Evolutionary conservation across 305 asterid genomes (phyloP).

Genomic region (Fraxinus floribunda): DNA sequence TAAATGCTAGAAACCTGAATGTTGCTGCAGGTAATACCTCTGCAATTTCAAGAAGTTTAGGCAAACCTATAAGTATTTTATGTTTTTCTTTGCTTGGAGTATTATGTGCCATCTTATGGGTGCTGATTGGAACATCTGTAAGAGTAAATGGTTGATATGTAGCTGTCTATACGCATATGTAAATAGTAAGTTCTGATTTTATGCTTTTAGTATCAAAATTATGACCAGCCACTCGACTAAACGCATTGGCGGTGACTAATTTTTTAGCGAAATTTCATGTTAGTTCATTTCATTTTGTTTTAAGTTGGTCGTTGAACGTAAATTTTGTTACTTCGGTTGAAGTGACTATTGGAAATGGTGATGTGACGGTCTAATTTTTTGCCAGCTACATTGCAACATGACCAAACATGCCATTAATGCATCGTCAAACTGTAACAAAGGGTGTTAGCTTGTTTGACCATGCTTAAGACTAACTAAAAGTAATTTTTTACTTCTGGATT

Average conservation of each 20-base stretch:
- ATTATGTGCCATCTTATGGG: conserved; percentile 69
- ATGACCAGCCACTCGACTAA: background rate
- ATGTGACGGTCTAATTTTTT: background rate
- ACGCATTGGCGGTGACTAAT: background rate
- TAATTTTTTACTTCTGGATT: too few relatives aligned
- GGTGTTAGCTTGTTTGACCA: background rate
- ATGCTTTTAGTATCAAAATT: background rate
- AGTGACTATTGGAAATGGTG: background rate
- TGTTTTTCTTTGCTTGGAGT: conserved; percentile 65
- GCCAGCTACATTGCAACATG: background rate
- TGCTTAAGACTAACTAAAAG: background rate
- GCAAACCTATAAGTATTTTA: conserved; percentile 48
- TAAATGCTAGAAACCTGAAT: conserved; percentile 37
- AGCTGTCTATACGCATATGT: conserved; percentile 19
- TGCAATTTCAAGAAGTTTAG: conserved; percentile 42
- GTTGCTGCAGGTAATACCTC: conserved; percentile 51
- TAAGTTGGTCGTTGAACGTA: background rate
- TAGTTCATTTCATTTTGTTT: background rate
- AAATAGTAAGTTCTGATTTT: conserved; percentile 18
- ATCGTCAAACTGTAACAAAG: background rate
- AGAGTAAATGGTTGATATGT: conserved; percentile 29
- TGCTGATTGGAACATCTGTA: conserved; percentile 45
- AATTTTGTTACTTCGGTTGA: background rate
- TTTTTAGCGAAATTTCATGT: background rate
- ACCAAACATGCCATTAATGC: background rate